These are phyloP conservation scores for Chrysosporium queenslandicum DNA, from an alignment of 2,329 filamentous ascomycete species.

Conservation along the genomic window DNA sequence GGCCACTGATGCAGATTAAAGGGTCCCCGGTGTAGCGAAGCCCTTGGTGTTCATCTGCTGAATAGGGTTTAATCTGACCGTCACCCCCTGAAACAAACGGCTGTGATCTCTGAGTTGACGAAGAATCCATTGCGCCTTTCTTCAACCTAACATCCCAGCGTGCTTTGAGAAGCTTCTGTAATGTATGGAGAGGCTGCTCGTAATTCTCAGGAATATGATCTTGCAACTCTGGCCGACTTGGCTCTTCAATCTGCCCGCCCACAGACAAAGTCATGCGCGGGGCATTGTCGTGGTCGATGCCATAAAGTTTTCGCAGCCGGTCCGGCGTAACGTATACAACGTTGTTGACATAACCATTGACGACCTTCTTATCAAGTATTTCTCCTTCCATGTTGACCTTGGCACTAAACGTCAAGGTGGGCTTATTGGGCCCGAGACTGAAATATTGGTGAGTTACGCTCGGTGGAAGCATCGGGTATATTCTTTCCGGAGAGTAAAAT, in stretches of 20 bases:
- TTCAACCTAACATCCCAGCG: slow-evolving; percentile 29
- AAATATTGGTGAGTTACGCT: slow-evolving; percentile 43
- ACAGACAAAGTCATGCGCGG: slow-evolving; percentile 23
- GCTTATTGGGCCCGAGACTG: slow-evolving; percentile 45
- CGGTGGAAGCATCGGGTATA: slow-evolving; percentile 48
- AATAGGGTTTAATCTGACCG: slow-evolving; percentile 21
- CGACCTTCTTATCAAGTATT: slow-evolving; percentile 46
- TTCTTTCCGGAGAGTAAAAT: slow-evolving; percentile 45
- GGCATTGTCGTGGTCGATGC: slow-evolving; percentile 19
- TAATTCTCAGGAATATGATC: slow-evolving; percentile 28
- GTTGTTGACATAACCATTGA: slow-evolving; percentile 45
- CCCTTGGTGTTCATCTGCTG: slow-evolving; percentile 19
- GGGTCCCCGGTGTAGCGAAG: slow-evolving; percentile 35
- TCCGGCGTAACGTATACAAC: slow-evolving; percentile 45
- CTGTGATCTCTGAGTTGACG: slow-evolving; percentile 13
- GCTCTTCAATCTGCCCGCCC: slow-evolving; percentile 24
- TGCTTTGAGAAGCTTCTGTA: slow-evolving; percentile 33
- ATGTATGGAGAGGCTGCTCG: slow-evolving; percentile 26
- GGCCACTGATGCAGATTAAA: slow-evolving; percentile 29
- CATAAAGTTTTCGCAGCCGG: slow-evolving; percentile 32
- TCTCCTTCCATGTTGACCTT: slow-evolving; percentile 44
- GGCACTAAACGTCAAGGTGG: slow-evolving; percentile 52
- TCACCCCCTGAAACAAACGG: slow-evolving; percentile 22
- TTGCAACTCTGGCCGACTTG: slow-evolving; percentile 20
- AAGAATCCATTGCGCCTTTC: slow-evolving; percentile 34